phyloP scores from a whole-genome alignment of 108 stramenopile genomes.

The Nitzschia inconspicua region DNA sequence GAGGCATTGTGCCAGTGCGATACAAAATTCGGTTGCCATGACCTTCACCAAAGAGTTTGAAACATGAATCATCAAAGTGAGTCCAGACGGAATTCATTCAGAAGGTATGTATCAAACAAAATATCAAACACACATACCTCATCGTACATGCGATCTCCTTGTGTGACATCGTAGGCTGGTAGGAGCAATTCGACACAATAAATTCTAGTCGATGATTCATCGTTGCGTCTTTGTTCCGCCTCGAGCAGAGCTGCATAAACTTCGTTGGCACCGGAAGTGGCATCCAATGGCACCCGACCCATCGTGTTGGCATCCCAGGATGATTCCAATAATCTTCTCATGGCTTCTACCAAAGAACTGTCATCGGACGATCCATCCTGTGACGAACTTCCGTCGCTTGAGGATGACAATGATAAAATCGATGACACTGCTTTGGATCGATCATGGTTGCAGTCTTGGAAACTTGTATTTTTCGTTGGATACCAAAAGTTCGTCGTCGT shows the following conservation, averaged over 20 bases:
- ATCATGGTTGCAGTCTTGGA: no score
- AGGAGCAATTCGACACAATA: constrained; percentile 37
- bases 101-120: no score
- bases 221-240: constrained; percentile 10
- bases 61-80: constrained; percentile 10
- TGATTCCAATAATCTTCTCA: constrained; percentile 43
- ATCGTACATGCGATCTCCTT: constrained; percentile 39
- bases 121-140: no score
- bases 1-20: constrained; percentile 17
- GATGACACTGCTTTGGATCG: no score
- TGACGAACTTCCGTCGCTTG: no score
- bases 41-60: no score
- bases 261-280: constrained; percentile 42
- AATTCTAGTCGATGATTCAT: constrained; percentile 6
- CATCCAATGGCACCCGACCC: constrained; percentile 40
- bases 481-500: no score
- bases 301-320: constrained; percentile 55
- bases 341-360: constrained; percentile 12
- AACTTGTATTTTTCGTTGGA: no score
- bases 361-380: no score
- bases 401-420: no score
- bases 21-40: constrained; percentile 41
- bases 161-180: constrained; percentile 42
- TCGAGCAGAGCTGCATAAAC: constrained; percentile 26
- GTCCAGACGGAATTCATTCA: no score